These are phyloP conservation scores for Lichenothelia convexa DNA, from an alignment of 495 filamentous ascomycete genomes.

Conservation along the genomic window DNA sequence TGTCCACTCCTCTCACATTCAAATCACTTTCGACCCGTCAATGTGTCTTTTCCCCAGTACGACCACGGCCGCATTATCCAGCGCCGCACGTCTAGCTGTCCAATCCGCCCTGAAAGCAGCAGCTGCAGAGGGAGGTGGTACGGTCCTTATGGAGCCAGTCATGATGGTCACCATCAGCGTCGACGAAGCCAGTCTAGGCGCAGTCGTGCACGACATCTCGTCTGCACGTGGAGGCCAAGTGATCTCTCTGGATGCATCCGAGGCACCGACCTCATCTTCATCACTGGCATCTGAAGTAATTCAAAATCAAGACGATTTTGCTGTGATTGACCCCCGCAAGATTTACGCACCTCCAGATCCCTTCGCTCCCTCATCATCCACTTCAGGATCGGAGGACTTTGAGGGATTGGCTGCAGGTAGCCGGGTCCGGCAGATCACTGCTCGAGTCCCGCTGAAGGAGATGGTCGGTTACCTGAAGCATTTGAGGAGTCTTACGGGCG, in stretches of 20 bases:
- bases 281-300: conserved; percentile 4
- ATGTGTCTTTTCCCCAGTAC: conserved; percentile 50
- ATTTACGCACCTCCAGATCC: conserved; percentile 78
- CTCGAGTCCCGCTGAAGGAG: conserved; percentile 79
- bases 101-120: conserved; percentile 42
- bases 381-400: background rate
- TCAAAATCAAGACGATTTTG: conserved; percentile 17
- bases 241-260: conserved; percentile 54
- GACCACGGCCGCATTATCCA: conserved; percentile 55
- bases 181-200: conserved; percentile 61
- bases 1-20: conserved; percentile 50
- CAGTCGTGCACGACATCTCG: conserved; percentile 79
- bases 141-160: conserved; percentile 74
- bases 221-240: conserved; percentile 71
- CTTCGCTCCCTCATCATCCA: conserved; percentile 34
- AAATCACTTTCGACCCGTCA: conserved; percentile 44
- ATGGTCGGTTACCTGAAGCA: conserved; percentile 95
- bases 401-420: conserved; percentile 13
- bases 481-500: conserved; percentile 70
- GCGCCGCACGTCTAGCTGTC: conserved; percentile 57
- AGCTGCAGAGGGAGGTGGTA: conserved; percentile 26
- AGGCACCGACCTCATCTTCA: conserved; percentile 16
- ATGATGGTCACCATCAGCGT: conserved; percentile 73
- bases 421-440: conserved; percentile 54
- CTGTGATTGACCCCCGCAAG: conserved; percentile 41